Evolutionary conservation across 1,139 yeast species (phyloP).

Genomic region (Yamadazyma diddensiae): DNA sequence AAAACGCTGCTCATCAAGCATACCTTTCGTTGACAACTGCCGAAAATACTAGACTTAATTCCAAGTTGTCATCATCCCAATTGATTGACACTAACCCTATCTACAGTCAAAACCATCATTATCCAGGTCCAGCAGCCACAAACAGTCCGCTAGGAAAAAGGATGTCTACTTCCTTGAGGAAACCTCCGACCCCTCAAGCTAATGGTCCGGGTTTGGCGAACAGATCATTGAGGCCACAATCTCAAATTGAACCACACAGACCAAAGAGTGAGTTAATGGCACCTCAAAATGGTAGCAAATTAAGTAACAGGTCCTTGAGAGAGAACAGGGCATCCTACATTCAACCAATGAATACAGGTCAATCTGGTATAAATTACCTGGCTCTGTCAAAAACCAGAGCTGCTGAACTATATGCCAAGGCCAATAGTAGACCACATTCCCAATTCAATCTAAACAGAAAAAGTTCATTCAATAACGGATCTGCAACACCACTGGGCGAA

Average conservation of each 20-base stretch:
- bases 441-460: constrained; percentile 37
- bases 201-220: constrained; percentile 11
- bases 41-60: constrained; percentile 71
- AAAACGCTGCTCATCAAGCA: constrained; percentile 53
- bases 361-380: constrained; percentile 36
- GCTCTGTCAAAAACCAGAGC: constrained; percentile 46
- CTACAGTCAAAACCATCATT: constrained; percentile 13
- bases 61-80: constrained; percentile 48
- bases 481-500: constrained; percentile 6
- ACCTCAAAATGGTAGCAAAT: constrained; percentile 10
- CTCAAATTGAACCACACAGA: constrained; percentile 12
- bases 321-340: constrained; percentile 28
- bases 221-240: constrained; percentile 38
- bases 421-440: constrained; percentile 42
- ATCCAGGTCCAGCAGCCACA: constrained; percentile 10
- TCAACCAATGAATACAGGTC: constrained; percentile 43
- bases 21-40: constrained; percentile 71
- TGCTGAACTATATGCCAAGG: constrained; percentile 49
- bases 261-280: constrained; percentile 1
- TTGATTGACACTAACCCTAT: constrained; percentile 19
- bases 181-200: constrained; percentile 18
- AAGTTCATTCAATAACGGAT: constrained; percentile 54
- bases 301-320: constrained; percentile 34
- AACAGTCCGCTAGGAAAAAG: constrained; percentile 18
- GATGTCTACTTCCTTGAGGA: constrained; percentile 32